A percentile compares a stretch with the other conserved stretches of the same genome.
These are phyloP conservation scores for Lachancea kluyveri DNA, from an alignment of 805 yeast species.

Conservation along the genomic window DNA sequence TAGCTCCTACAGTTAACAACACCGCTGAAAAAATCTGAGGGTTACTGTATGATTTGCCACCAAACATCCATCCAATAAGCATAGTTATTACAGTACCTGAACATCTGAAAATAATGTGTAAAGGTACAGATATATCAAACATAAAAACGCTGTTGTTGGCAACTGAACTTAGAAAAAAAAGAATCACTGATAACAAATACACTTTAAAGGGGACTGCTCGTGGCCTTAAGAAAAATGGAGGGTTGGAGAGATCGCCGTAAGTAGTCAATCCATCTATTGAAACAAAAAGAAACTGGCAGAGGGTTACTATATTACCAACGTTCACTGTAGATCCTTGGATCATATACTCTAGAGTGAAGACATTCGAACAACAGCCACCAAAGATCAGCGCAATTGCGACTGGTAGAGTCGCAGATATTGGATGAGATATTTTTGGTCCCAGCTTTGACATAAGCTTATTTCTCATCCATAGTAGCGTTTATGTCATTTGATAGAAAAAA, in stretches of 20 bases:
- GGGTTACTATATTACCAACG: slow-evolving; percentile 50
- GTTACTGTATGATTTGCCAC: slow-evolving; percentile 38
- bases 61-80: slow-evolving; percentile 45
- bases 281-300: slow-evolving; percentile 50
- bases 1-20: slow-evolving; percentile 50
- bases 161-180: slow-evolving; percentile 46
- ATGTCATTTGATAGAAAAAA: slow-evolving; percentile 1
- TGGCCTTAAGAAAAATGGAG: slow-evolving; percentile 29
- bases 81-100: slow-evolving; percentile 58
- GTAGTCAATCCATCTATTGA: slow-evolving; percentile 37
- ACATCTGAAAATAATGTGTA: slow-evolving; percentile 62
- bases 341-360: slow-evolving; percentile 52
- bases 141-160: slow-evolving; percentile 54
- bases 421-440: no score
- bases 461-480: neutral
- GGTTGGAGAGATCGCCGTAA: slow-evolving; percentile 29
- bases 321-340: slow-evolving; percentile 30
- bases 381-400: slow-evolving; percentile 30
- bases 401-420: no score
- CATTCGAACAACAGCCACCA: slow-evolving; percentile 74
- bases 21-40: slow-evolving; percentile 46
- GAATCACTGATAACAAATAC: slow-evolving; percentile 41
- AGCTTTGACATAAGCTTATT: no score
- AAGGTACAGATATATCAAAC: slow-evolving; percentile 54
- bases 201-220: slow-evolving; percentile 37